Evolutionary conservation across 2,329 filamentous ascomycete species (phyloP), one percentile per base, ranked within the genome.

Genomic region (Colletotrichum sp.): DNA sequence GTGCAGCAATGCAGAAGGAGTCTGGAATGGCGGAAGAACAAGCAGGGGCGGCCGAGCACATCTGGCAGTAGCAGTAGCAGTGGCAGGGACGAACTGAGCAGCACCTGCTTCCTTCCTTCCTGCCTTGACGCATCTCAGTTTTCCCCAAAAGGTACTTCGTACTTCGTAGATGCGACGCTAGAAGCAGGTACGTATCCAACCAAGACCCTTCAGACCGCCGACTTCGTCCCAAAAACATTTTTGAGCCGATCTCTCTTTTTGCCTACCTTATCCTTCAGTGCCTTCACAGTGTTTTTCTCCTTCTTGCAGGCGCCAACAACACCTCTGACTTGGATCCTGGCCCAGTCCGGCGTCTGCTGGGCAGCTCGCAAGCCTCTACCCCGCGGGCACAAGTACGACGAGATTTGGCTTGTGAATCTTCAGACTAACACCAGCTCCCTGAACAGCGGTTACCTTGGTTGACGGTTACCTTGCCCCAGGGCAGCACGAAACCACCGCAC

Each of bases 201-300:
- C 15, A 57, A 62, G 69, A 72, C 62, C 69, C 62, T 75, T 63
- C 39, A 63, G 73, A 75, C 72, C 69, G 72, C 69, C 49, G 32
- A 71, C 62, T 39, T 72, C 69, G 63, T 75, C 72, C 69, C 69
- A 72, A 67, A 71, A 72, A 44, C 7, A 64, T 34, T 65, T 60
- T 72, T 67, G 30, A 44, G 69, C 36, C 26, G 12, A 68, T 75
- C 55, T 75, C 36, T 63, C 39, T 70, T 21, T 13, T 69, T 18
- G 21, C 52, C 18, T 21, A 59, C 21, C 52, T 16, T 28, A n/a
- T n/a, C 16, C 39, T 59, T 59, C 4, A 7, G 26, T 5, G 18
- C 26, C 57, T 62, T n/a, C 57, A 30, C 26, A 32, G 18, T 26
- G 57, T 28, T n/a, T 39, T 30, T 15, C 3, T 12, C 12, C n/a